Conservation (phyloP, 441 rosid genomes). For the Mallotus japonicus region DNA sequence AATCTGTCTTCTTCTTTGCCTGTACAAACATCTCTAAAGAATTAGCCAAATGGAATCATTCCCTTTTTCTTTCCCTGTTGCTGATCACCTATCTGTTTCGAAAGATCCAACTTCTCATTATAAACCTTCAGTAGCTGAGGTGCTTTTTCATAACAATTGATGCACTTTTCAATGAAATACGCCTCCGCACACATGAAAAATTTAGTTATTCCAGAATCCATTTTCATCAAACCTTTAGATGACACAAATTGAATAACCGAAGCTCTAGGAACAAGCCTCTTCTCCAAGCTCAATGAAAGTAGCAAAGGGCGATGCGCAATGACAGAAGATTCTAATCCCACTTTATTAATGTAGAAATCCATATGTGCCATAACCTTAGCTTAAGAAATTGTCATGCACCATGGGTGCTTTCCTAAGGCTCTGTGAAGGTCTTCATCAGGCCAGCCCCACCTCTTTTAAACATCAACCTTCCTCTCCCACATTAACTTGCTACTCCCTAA, state of each 20-base stretch:
- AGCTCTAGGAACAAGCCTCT: conserved; percentile 17
- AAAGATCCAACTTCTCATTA: neutral
- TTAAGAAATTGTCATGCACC: neutral
- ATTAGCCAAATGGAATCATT: too few relatives aligned
- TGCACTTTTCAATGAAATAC: neutral
- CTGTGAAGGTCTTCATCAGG: conserved; percentile 5
- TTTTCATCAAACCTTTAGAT: neutral
- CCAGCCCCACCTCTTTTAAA: conserved; percentile 16
- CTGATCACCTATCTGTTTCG: too few relatives aligned
- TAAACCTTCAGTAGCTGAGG: conserved; percentile 6
- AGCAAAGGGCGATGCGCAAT: neutral
- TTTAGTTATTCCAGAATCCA: neutral
- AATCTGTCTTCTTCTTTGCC: neutral
- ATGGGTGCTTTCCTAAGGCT: conserved; percentile 10
- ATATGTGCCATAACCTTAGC: conserved; percentile 13
- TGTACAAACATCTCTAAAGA: neutral
- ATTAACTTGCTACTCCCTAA: neutral
- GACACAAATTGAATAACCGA: neutral
- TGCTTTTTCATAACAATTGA: conserved; percentile 4
- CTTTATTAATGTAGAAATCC: conserved; percentile 12
- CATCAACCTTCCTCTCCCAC: conserved; percentile 8
- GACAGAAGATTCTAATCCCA: conserved; percentile 16
- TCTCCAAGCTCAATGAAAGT: conserved; percentile 12
- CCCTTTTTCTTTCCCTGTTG: neutral
- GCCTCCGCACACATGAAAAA: neutral